A percentile compares a stretch with the other conserved stretches of the same genome.
phyloP scores from a whole-genome alignment of 1,284 basidiomycete genomes.

The Pseudozyma tsukubaensis region DNA sequence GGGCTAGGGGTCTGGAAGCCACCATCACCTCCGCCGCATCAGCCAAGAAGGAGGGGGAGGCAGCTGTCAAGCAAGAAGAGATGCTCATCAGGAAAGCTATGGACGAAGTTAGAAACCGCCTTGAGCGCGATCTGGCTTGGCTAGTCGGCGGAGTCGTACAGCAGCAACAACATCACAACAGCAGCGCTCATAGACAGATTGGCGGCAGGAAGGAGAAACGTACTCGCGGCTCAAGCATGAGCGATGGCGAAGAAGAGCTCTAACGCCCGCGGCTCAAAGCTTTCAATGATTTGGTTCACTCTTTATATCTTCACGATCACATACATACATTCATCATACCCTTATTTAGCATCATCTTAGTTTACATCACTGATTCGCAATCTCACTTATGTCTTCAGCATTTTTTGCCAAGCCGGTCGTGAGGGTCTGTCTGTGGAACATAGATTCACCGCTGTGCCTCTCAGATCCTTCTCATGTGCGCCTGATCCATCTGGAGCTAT shows the following conservation, averaged over 20 bases:
- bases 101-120: slow-evolving; percentile 46
- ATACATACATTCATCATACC: not conserved
- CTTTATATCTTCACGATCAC: not conserved
- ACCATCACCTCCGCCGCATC: not conserved
- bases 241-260: slow-evolving; percentile 45
- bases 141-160: slow-evolving; percentile 32
- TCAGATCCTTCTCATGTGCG: too few species aligned
- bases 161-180: slow-evolving; percentile 4
- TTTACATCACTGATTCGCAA: not conserved
- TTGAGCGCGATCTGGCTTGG: slow-evolving; percentile 59
- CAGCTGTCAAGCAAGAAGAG: slow-evolving; percentile 34
- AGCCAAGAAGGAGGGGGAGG: slow-evolving; percentile 6
- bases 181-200: slow-evolving; percentile 1
- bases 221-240: slow-evolving; percentile 31
- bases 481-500: too few species aligned
- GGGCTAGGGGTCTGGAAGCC: slow-evolving; percentile 52
- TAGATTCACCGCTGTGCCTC: too few species aligned
- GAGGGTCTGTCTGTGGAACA: too few species aligned
- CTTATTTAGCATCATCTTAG: not conserved
- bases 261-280: not conserved
- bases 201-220: slow-evolving; percentile 27
- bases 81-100: slow-evolving; percentile 44
- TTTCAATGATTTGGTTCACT: not conserved
- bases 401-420: not conserved
- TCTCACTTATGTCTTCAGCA: not conserved